phyloP scores from a whole-genome alignment of 2,329 filamentous ascomycete genomes.

The Paraphoma sp. region DNA sequence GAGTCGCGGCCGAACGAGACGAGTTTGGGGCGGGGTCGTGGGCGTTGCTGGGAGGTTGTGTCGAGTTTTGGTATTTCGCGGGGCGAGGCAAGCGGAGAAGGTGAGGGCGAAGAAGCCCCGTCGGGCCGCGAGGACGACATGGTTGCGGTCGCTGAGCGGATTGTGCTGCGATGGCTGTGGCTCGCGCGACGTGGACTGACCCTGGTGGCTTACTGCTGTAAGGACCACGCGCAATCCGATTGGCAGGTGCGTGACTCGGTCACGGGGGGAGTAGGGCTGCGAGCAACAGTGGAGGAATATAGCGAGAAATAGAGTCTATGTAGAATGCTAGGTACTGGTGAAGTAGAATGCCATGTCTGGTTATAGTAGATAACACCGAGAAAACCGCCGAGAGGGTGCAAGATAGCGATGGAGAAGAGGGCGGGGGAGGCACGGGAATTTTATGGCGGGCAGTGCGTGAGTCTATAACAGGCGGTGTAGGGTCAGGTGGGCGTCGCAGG shows the following conservation, averaged over 20 bases:
- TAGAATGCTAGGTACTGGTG: not conserved
- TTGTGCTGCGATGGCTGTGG: constrained; percentile 15
- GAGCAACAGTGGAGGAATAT: constrained; percentile 7
- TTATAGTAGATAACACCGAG: not conserved
- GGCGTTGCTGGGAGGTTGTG: constrained; percentile 18
- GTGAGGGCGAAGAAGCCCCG: constrained; percentile 13
- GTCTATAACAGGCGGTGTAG: constrained; percentile 21
- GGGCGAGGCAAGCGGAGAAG: constrained; percentile 18
- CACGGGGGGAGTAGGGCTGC: constrained; percentile 1
- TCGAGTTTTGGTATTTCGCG: constrained; percentile 23
- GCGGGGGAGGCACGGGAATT: not conserved
- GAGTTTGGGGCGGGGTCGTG: constrained; percentile 38
- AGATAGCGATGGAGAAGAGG: not conserved
- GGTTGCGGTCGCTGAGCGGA: constrained; percentile 15
- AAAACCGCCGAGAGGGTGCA: constrained; percentile 4
- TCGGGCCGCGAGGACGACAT: constrained; percentile 23
- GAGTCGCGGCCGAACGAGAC: constrained; percentile 45
- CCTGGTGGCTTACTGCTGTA: constrained; percentile 10
- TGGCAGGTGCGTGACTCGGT: constrained; percentile 12
- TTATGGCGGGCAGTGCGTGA: not conserved
- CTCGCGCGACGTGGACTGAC: constrained; percentile 21
- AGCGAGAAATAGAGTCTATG: constrained; percentile 8
- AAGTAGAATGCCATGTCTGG: not conserved
- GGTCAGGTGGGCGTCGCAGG: constrained; percentile 16
- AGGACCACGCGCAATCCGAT: constrained; percentile 17